A percentile compares a stretch with the other conserved stretches of the same genome.
phyloP scores from a whole-genome alignment of 768 basidiomycete species.

The Rhodotorula kratochvilovae region DNA sequence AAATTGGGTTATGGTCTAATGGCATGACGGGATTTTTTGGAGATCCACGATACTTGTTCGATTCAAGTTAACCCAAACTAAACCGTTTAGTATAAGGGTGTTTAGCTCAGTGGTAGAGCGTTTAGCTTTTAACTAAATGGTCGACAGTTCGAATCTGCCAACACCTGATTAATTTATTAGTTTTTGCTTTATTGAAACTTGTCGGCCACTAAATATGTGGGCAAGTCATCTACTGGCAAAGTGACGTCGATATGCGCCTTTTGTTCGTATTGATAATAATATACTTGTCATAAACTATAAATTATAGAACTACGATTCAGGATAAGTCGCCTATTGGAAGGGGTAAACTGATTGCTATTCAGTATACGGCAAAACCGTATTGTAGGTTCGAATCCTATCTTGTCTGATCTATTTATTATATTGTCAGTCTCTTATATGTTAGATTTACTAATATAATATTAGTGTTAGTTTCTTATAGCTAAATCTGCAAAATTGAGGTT shows the following conservation, averaged over 20 bases:
- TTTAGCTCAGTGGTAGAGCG: slow-evolving; percentile 37
- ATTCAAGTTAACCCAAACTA: too few species aligned
- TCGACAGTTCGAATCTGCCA: slow-evolving; percentile 40
- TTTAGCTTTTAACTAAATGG: slow-evolving; percentile 33
- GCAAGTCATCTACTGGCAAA: slow-evolving; percentile 4
- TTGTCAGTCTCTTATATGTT: too few species aligned
- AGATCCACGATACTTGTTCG: too few species aligned
- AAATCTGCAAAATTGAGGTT: too few species aligned
- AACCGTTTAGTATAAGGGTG: slow-evolving; percentile 11
- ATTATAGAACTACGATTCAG: slow-evolving; percentile 14
- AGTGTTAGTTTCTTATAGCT: background rate
- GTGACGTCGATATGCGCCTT: background rate
- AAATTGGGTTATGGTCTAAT: slow-evolving; percentile 4
- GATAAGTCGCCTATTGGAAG: slow-evolving; percentile 29
- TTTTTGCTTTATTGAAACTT: background rate
- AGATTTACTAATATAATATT: background rate
- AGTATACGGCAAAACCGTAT: slow-evolving; percentile 22
- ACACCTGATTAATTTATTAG: slow-evolving; percentile 20
- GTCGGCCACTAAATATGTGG: background rate
- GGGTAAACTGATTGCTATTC: slow-evolving; percentile 31
- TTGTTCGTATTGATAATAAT: slow-evolving; percentile 29
- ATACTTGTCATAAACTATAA: background rate
- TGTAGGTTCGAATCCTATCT: slow-evolving; percentile 28
- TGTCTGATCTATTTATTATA: slow-evolving; percentile 1
- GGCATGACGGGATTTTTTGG: too few species aligned